Conservation (phyloP, 2,329 filamentous ascomycete species). For the Daldinia eschscholtzii region DNA sequence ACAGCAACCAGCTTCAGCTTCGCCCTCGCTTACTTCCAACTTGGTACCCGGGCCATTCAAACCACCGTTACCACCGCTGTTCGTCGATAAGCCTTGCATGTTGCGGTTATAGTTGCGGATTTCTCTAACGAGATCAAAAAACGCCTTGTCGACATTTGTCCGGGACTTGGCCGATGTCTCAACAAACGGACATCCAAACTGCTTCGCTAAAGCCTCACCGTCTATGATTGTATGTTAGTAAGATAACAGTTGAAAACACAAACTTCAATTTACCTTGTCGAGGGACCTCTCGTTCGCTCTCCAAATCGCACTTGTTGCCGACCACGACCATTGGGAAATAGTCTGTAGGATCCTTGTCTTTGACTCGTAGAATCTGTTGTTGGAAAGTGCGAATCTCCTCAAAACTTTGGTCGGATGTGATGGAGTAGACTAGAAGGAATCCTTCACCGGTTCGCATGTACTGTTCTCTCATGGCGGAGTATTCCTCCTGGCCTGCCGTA, state of each 20-base stretch:
- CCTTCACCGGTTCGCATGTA: conserved; percentile 99
- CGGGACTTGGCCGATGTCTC: conserved; percentile 98
- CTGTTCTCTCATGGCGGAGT: conserved; percentile 99
- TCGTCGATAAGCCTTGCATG: conserved; percentile 87
- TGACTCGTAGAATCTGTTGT: conserved; percentile 97
- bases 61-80: conserved; percentile 73
- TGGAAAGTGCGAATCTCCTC: conserved; percentile 99
- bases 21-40: conserved; percentile 81
- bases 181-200: conserved; percentile 98
- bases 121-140: conserved; percentile 98
- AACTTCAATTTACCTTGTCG: conserved; percentile 77
- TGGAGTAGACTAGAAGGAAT: conserved; percentile 97
- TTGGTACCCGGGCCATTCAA: conserved; percentile 74
- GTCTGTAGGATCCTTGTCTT: conserved; percentile 84
- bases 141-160: conserved; percentile 98
- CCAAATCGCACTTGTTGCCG: conserved; percentile 99
- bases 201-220: conserved; percentile 85
- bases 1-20: conserved; percentile 82
- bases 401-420: conserved; percentile 96
- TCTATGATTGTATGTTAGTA: conserved; percentile 68
- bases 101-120: conserved; percentile 99
- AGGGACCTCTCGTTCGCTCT: conserved; percentile 89
- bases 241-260: conserved; percentile 12
- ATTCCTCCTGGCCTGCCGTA: conserved; percentile 98
- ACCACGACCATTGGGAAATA: conserved; percentile 99